Percentiles rank a stretch among this genome's conserved stretches.
Conservation (phyloP, 108 stramenopile species). For the Aureococcus anophagefferens region DNA sequence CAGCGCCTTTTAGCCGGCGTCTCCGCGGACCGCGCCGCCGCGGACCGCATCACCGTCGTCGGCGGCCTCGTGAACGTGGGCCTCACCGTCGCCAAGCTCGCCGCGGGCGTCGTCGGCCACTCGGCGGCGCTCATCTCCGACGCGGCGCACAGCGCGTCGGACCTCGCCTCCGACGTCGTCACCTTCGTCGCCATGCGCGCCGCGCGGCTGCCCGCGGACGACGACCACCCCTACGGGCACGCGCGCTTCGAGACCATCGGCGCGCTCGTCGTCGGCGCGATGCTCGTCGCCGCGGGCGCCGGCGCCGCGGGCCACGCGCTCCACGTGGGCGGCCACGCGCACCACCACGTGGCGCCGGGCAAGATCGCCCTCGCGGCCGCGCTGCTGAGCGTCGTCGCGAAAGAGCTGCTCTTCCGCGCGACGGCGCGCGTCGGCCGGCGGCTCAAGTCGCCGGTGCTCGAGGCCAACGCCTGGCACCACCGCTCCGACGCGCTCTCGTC, state of each 20-base stretch:
- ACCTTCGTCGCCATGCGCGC: constrained; percentile 80
- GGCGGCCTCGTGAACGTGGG: constrained; percentile 69
- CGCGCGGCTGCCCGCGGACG: constrained; percentile 43
- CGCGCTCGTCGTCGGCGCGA: constrained; percentile 71
- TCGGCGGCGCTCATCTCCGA: constrained; percentile 83
- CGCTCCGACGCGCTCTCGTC: constrained; percentile 86
- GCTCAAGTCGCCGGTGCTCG: constrained; percentile 76
- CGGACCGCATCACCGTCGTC: constrained; percentile 71
- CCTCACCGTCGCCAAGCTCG: constrained; percentile 58
- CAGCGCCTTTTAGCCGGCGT: no score
- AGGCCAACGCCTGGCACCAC: constrained; percentile 98
- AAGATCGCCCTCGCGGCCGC: constrained; percentile 66
- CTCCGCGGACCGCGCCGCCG: constrained; percentile 6
- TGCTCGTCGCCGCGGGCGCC: constrained; percentile 73
- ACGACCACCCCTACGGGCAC: constrained; percentile 85
- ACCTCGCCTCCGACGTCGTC: constrained; percentile 81
- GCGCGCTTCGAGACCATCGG: constrained; percentile 91
- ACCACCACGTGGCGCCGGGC: constrained; percentile 3
- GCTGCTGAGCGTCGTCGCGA: constrained; percentile 64
- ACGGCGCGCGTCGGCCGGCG: constrained; percentile 69
- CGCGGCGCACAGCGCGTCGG: constrained; percentile 82
- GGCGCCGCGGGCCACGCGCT: constrained; percentile 29
- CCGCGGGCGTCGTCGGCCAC: constrained; percentile 66
- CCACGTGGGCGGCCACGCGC: constrained; percentile 44
- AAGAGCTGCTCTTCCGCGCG: constrained; percentile 82